These are phyloP conservation scores for Pulicaria dysenterica DNA, from an alignment of 129 eudicot genomes.

Conservation along the genomic window DNA sequence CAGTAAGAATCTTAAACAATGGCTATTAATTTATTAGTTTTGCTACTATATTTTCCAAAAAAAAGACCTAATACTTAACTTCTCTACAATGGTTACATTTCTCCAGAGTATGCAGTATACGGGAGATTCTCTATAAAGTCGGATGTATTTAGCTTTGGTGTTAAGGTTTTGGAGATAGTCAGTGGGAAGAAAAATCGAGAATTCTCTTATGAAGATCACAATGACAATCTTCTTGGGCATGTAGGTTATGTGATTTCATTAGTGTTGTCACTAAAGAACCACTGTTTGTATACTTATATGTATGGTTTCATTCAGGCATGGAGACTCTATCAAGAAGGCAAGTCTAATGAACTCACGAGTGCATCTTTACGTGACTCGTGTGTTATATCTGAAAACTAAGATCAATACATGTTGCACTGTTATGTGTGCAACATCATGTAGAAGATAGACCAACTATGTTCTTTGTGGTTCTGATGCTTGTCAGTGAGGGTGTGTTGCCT, in stretches of 20 bases:
- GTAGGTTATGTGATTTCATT: not conserved
- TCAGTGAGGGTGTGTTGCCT: too few species aligned
- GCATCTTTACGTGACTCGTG: slow-evolving; percentile 9
- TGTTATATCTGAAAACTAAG: slow-evolving; percentile 2
- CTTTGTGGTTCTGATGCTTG: too few species aligned
- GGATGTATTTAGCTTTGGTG: slow-evolving; percentile 29
- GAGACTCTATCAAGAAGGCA: slow-evolving; percentile 21
- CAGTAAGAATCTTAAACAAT: slow-evolving; percentile 22
- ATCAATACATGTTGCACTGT: too few species aligned
- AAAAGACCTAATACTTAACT: not conserved
- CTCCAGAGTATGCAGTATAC: slow-evolving; percentile 22
- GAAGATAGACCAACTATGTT: too few species aligned
- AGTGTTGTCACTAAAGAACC: not conserved
- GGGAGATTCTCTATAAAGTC: slow-evolving; percentile 24
- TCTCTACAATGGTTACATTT: slow-evolving; percentile 15
- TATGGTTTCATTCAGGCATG: slow-evolving; percentile 20
- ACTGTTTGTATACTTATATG: not conserved
- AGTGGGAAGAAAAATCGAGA: slow-evolving; percentile 25
- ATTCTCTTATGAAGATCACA: slow-evolving; percentile 18
- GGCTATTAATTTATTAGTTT: not conserved
- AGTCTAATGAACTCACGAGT: slow-evolving; percentile 13
- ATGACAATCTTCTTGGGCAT: slow-evolving; percentile 27
- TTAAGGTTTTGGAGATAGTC: slow-evolving; percentile 23
- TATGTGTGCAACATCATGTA: too few species aligned
- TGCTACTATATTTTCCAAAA: not conserved